Base-by-base conservation (phyloP, 139 green algal species). In the Chlorella vulgaris region DNA sequence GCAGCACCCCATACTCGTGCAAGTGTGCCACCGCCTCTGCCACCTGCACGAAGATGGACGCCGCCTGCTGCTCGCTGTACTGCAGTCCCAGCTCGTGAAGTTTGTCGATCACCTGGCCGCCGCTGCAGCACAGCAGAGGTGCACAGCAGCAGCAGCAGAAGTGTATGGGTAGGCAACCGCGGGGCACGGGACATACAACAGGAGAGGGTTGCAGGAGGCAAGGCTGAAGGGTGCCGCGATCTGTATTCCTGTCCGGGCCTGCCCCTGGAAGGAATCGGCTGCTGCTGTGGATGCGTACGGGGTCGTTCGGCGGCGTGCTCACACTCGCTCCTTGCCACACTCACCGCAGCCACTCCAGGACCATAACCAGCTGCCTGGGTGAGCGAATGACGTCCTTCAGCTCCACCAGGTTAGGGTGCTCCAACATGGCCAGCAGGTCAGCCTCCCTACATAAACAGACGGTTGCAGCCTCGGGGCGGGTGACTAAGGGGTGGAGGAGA, bases 341-440 rank as follows among this genome's bases (percentile, higher is more conserved):
- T 29, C 63, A 82, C 77, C 77, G 65, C 43, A 92, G 84, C 53
- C 69, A 89, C 78, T 92, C 88, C 43, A 91, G 80, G 6, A 91
- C 79, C 39, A 92, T 50, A 7, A 92, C 88, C 53, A 87, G 75
- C 60, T 87, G 81, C 19, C 74, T 73, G 1, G 73, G 75, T 55
- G 85, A 78, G 43, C 85, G 76, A 10, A 89, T 33, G 15, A 91
- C 86, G 24, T 89, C 76, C 19, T 42, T 58, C 47, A 79, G 94
- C 65, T 91, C 88, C 47, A 96, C 91, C 21, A 96, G 87, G 84
- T 94, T 94, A 38, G 91, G 91, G 81, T 96, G 92, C 68, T 91
- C 85, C 78, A 95, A 71, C 55, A 88, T 74, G 33, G 83, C 71
- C 68, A 96, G 86, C 68, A 94, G 84, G 55, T 91, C 81, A 13